Evolutionary conservation across 2,329 filamentous ascomycete species (phyloP).

Genomic region (Nothopassalora personata): DNA sequence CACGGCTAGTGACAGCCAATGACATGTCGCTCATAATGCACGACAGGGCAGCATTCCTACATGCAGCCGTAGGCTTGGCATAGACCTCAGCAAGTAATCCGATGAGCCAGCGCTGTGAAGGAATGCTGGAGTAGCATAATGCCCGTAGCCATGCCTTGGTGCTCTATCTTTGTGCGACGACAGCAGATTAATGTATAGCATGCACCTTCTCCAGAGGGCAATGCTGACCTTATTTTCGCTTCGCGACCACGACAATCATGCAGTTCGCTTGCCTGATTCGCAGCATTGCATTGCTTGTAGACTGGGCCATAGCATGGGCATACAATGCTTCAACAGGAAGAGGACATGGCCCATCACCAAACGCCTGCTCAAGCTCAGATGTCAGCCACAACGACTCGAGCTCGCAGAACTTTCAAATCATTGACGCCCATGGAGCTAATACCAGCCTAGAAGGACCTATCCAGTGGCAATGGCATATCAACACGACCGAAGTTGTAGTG

Average conservation of each 20-base stretch:
- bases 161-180: not conserved
- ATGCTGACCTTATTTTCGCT: not conserved
- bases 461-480: not conserved
- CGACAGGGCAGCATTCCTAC: not conserved
- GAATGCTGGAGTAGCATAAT: not conserved
- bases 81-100: not conserved
- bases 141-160: not conserved
- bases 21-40: not conserved
- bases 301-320: not conserved
- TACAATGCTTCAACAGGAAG: not conserved
- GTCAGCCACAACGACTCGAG: not conserved
- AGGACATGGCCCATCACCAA: not conserved
- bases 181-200: no score
- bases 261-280: not conserved
- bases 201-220: not conserved
- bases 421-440: not conserved
- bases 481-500: not conserved
- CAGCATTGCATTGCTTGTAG: not conserved
- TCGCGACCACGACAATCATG: not conserved
- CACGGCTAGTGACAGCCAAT: not conserved
- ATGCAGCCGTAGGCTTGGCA: not conserved
- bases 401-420: not conserved
- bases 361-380: not conserved
- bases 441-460: not conserved
- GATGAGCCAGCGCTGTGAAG: not conserved